Evolutionary conservation across 164 flowering plant species (phyloP), one percentile per base, ranked within the genome.

Genomic region (Malania oleifera): DNA sequence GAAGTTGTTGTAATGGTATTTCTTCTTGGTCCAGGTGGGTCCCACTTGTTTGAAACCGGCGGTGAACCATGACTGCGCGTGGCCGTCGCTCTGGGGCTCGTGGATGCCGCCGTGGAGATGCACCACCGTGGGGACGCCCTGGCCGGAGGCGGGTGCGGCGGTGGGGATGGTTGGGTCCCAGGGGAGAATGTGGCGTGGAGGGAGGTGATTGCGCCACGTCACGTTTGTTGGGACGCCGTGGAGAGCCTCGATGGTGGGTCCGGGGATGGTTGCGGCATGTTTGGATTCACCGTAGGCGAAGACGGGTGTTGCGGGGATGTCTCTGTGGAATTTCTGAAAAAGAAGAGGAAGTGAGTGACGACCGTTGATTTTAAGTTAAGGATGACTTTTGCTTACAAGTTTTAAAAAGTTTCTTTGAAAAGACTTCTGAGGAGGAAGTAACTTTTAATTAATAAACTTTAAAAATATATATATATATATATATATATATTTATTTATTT

Each of bases 241-340:
- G 10, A 80, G 66, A 54, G 80, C 69, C 38, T 77, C 84, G 31
- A 82, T 77, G 6, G 84, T 82, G 1, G 87, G 87, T 24, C 87
- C 87, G 1, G 87, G 87, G 10, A 82, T 70, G 0, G 85, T 70
- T 40, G 87, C 81, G 0, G 59, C 47, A 29, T 23, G 38, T 56
- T 46, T 37, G 38, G 83, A 65, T n/a, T 69, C 63, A 17, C 87
- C 87, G 59, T 49, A 82, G 4, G 85, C 87, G 44, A 78, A 82
- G 9, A 82, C 87, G 5, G 44, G 61, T 1, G 87, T 80, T 27
- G 75, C 47, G 34, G 84, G 83, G 1, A 80, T 63, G 54, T 82
- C 85, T 46, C 76, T 59, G 63, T 82, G 87, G 59, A 93, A 93
- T 86, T 88, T 93, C 99, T 93, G 85, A 6, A 14, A 9, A 39